phyloP scores from a whole-genome alignment of 2,329 filamentous ascomycete species.

The Aureobasidium sp. region DNA sequence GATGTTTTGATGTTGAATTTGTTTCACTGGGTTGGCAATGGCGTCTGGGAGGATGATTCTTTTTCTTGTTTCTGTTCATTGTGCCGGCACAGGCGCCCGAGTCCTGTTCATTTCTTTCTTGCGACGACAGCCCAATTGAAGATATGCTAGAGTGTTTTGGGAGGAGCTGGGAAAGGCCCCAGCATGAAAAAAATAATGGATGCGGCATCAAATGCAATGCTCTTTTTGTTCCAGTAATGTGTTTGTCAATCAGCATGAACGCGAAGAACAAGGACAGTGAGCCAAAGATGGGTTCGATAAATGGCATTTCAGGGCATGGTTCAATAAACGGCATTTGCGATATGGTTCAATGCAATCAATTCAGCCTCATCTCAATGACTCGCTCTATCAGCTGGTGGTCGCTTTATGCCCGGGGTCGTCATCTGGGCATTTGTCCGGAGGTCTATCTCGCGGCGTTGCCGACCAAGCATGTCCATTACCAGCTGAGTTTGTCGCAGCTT shows the following conservation, averaged over 20 bases:
- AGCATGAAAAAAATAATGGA: conserved; percentile 4
- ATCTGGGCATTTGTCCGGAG: neutral
- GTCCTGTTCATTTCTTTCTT: conserved; percentile 1
- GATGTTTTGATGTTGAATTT: conserved; percentile 14
- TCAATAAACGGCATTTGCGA: neutral
- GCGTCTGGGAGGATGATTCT: conserved; percentile 1
- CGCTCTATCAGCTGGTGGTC: neutral
- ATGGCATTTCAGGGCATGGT: neutral
- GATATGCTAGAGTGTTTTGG: conserved; percentile 6
- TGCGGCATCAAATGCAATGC: conserved; percentile 3
- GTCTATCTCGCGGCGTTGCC: neutral
- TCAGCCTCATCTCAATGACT: neutral
- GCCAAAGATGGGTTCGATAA: neutral
- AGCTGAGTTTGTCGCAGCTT: neutral
- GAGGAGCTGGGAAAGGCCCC: neutral
- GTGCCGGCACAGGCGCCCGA: conserved; percentile 8
- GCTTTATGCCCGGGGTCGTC: neutral
- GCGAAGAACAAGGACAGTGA: neutral
- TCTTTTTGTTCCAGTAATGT: neutral
- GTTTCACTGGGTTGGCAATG: conserved; percentile 7
- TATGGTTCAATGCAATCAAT: neutral
- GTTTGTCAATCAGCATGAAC: neutral
- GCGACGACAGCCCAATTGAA: conserved; percentile 5
- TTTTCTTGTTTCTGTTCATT: conserved; percentile 1
- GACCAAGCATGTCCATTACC: neutral